phyloP scores from a whole-genome alignment of 768 basidiomycete genomes.

The Kwoniella newhampshirensis region DNA sequence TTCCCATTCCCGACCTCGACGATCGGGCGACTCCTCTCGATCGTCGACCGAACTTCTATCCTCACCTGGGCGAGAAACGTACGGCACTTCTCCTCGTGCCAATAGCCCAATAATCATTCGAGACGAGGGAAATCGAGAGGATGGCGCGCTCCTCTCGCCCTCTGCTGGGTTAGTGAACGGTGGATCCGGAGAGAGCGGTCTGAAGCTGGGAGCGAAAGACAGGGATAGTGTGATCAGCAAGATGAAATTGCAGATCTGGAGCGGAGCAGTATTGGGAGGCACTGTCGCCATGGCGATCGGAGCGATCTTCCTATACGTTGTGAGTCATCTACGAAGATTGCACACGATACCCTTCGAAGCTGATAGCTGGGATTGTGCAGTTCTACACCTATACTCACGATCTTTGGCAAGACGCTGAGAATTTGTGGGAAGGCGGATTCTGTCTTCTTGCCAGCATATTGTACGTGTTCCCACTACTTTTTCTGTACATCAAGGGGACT shows the following conservation, averaged over 20 bases:
- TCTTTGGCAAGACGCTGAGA: conserved; percentile 79
- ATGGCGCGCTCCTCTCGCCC: neutral
- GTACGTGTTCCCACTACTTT: conserved; percentile 14
- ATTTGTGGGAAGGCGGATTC: conserved; percentile 80
- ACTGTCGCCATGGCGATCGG: conserved; percentile 76
- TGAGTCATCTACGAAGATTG: conserved; percentile 18
- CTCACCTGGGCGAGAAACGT: neutral
- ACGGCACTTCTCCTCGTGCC: conserved; percentile 6
- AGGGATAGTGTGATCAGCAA: conserved; percentile 16
- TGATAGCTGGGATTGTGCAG: conserved; percentile 5
- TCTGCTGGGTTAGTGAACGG: neutral
- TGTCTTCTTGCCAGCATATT: conserved; percentile 36
- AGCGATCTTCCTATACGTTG: conserved; percentile 78
- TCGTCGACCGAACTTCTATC: conserved; percentile 15
- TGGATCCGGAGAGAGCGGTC: too few species aligned
- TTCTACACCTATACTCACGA: conserved; percentile 86
- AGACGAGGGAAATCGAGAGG: neutral
- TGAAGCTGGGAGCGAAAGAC: conserved; percentile 14
- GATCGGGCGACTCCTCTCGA: conserved; percentile 14
- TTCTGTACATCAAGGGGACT: neutral
- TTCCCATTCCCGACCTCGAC: conserved; percentile 2
- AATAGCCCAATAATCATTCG: too few species aligned
- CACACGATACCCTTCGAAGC: neutral
- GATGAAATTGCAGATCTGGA: conserved; percentile 58
- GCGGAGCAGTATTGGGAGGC: conserved; percentile 68